Conservation (phyloP, 495 filamentous ascomycete species). For the Geoglossum glabrum region DNA sequence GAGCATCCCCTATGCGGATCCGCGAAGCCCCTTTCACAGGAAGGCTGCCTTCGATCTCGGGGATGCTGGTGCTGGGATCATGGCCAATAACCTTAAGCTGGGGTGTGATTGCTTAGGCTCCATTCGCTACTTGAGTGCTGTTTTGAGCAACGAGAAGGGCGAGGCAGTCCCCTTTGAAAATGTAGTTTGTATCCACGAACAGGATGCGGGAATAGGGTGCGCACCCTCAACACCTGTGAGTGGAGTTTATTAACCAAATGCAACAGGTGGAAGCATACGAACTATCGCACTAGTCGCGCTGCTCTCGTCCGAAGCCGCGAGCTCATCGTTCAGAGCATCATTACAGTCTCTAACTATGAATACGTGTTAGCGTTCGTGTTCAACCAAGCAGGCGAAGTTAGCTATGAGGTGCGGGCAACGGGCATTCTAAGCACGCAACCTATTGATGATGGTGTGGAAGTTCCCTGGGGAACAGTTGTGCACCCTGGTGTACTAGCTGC, state of each 20-base stretch:
- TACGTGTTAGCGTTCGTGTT: slow-evolving; percentile 70
- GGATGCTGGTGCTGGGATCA: slow-evolving; percentile 37
- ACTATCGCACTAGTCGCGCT: slow-evolving; percentile 50
- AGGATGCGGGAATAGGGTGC: slow-evolving; percentile 41
- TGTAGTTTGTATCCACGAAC: slow-evolving; percentile 61
- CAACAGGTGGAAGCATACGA: slow-evolving; percentile 52
- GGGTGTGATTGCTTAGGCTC: slow-evolving; percentile 54
- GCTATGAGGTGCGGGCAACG: slow-evolving; percentile 61
- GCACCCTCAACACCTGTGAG: background rate
- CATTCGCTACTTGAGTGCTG: slow-evolving; percentile 51
- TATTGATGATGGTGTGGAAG: slow-evolving; percentile 46
- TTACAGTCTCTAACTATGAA: slow-evolving; percentile 44
- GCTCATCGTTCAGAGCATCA: slow-evolving; percentile 45
- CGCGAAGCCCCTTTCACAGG: slow-evolving; percentile 42
- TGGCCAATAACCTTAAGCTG: slow-evolving; percentile 41
- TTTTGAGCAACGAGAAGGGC: slow-evolving; percentile 34
- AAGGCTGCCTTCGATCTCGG: slow-evolving; percentile 55
- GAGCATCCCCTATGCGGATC: slow-evolving; percentile 48
- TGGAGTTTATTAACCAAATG: background rate
- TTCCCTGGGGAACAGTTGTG: slow-evolving; percentile 66
- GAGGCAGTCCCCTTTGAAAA: slow-evolving; percentile 42
- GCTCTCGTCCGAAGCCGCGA: slow-evolving; percentile 49
- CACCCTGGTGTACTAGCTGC: slow-evolving; percentile 62
- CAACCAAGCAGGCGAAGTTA: slow-evolving; percentile 63
- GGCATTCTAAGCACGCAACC: slow-evolving; percentile 73